Base-by-base conservation (phyloP, 371 early-diverging fungal genomes). In the Haplosporangium sp. region DNA sequence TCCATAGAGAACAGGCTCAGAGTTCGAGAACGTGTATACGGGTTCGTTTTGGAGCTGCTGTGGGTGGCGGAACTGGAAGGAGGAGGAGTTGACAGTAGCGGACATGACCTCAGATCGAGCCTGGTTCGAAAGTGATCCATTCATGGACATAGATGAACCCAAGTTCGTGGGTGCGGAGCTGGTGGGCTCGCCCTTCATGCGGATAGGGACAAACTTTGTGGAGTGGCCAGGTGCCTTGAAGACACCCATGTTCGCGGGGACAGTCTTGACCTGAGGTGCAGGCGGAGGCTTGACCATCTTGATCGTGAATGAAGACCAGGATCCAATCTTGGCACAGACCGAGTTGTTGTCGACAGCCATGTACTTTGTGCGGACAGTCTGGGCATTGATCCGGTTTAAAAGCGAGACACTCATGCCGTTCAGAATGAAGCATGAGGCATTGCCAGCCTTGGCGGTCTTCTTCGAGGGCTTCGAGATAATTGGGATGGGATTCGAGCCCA, bases 381-480 rank as follows among this genome's bases (percentile, higher is more conserved):
- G 94, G 38, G 93, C 92, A 57, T 92, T 92, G 82, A 93, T 92
- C 50, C 94, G 91, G 79, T 92, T 93, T 69, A 91, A 89, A 37
- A 93, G 81, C 59, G 92, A 87, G 18, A 93, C 86, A 9, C 87
- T 85, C 51, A 90, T 83, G 45, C 89, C 89, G 29, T 86, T 82
- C 46, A 87, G 73, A 54, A 93, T 89, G 64, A 92, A 91, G 45
- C 89, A 86, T 8, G 91, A 87, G 12, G 86, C 86, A 71, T 91
- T 92, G 52, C 92, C 86, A 21, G 91, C 90, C 73, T 91, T 93
- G 62, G 91, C 89, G 0, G 90, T 91, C 86, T 93, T 93, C 77
- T 93, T 93, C 54, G 90, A 90, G 8, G 94, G 94, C 76, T 93
- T 93, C 63, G 93, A 93, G 59, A 93, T 92, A 79, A 93, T 90